Evolutionary conservation across 1,284 basidiomycete species (phyloP), one percentile per base, ranked within the genome.

Genomic region (Boletus sp.): DNA sequence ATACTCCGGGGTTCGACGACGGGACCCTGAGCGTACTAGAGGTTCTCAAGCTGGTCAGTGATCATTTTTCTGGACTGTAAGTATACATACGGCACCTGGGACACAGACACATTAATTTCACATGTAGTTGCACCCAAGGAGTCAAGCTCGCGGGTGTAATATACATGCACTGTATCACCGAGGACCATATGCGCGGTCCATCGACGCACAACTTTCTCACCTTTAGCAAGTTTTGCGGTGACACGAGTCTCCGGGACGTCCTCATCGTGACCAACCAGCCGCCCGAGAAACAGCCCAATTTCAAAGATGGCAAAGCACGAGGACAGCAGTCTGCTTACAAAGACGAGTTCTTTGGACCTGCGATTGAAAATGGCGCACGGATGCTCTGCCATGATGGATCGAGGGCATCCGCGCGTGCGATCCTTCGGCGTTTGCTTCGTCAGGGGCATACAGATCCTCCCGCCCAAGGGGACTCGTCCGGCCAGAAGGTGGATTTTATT

Each of bases 141-240:
- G 42, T 61, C 39, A 71, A 67, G 36, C 60, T 79, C 10, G 64
- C 69, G 5, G 77, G 77, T 0, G 65, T 80, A 33, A 68, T 79
- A n/a, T 79, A 77, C 57, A 65, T 77, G 60, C 76, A 79, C 50
- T 64, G 72, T 6, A 75, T 76, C 48, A 64, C 72, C 14, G 75
- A 75, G 54, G 64, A 68, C 57, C 65, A 68, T 8, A 66, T 77
- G 51, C 71, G 69, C 8, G 72, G 73, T 17, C 69, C 72, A 36
- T 73, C 74, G 10, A 59, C 59, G 7, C 67, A 69, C 6, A 77
- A 72, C 55, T 75, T 78, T 52, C 61, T 57, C 27, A 66, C 73
- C 53, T 75, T 78, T 57, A 61, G 70, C 37, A 68, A 70, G 46
- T 65, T 79, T 17, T 78, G 77, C 45, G 77, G 74, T 1, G 72